These are phyloP conservation scores for Ogataea siamensis DNA, from an alignment of 805 yeast genomes.

Conservation along the genomic window DNA sequence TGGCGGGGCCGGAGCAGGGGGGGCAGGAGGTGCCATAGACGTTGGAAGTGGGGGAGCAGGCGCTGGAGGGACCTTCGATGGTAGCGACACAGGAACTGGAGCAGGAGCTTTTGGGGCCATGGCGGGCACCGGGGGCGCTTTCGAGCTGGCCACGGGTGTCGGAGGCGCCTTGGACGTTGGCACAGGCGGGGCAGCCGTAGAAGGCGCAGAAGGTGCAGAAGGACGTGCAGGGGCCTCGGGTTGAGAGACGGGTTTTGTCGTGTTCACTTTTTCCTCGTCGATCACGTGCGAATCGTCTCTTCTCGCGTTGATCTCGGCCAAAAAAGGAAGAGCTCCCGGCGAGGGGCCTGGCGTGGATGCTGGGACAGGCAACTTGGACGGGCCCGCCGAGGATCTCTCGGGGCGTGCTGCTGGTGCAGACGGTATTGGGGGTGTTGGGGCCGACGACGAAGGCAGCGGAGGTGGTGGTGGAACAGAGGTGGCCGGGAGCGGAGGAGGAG, in stretches of 20 bases:
- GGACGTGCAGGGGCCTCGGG: conserved; percentile 27
- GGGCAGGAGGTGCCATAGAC: conserved; percentile 24
- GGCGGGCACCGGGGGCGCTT: conserved; percentile 1
- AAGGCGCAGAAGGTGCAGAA: conserved; percentile 10
- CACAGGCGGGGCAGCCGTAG: conserved; percentile 7
- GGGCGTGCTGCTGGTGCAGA: conserved; percentile 25
- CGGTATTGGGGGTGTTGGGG: conserved; percentile 21
- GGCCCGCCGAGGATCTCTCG: conserved; percentile 23
- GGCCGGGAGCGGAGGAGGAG: conserved; percentile 17
- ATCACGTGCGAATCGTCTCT: conserved; percentile 51
- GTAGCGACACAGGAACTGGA: conserved; percentile 7
- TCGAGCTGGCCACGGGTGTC: too few species aligned
- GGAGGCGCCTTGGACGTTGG: conserved; percentile 3
- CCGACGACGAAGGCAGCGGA: too few species aligned
- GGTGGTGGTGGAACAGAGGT: conserved; percentile 14
- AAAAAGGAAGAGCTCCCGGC: conserved; percentile 52
- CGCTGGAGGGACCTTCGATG: conserved; percentile 19
- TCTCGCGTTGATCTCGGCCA: conserved; percentile 56
- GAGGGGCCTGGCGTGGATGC: conserved; percentile 27
- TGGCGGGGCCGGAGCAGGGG: conserved; percentile 6
- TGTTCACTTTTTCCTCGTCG: conserved; percentile 30
- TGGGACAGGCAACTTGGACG: conserved; percentile 30
- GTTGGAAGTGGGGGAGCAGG: conserved; percentile 22
- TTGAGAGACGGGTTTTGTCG: conserved; percentile 14
- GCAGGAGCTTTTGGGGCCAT: conserved; percentile 1